phyloP scores from a whole-genome alignment of 768 basidiomycete genomes.

The Panus rudis region DNA sequence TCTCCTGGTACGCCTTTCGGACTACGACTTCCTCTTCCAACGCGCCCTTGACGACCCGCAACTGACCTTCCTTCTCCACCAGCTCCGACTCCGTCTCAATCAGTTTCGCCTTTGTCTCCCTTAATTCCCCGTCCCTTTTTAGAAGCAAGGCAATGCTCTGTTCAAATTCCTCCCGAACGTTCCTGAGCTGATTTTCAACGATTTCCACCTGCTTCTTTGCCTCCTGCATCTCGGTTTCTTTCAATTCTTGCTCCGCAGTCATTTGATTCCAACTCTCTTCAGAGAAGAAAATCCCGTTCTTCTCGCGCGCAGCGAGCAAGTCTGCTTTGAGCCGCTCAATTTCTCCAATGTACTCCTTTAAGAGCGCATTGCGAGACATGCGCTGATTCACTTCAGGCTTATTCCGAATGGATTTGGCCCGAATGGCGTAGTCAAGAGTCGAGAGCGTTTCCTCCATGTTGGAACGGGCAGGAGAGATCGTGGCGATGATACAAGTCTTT shows the following conservation, averaged over 20 bases:
- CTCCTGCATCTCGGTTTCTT: conserved; percentile 73
- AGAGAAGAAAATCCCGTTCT: conserved; percentile 93
- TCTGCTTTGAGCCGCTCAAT: conserved; percentile 92
- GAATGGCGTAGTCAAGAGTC: conserved; percentile 92
- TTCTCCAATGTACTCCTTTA: conserved; percentile 91
- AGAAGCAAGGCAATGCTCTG: conserved; percentile 75
- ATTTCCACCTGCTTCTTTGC: conserved; percentile 77
- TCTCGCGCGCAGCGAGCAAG: conserved; percentile 84
- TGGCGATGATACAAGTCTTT: conserved; percentile 97
- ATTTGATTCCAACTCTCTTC: conserved; percentile 88
- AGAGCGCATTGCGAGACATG: conserved; percentile 83
- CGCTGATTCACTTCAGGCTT: conserved; percentile 93
- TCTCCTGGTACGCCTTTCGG: conserved; percentile 68
- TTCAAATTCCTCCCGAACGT: conserved; percentile 85
- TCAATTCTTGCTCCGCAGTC: conserved; percentile 66
- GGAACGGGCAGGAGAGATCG: conserved; percentile 86
- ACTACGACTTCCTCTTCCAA: conserved; percentile 79
- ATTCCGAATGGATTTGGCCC: conserved; percentile 93
- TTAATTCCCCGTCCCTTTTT: conserved; percentile 71
- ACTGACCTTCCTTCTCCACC: conserved; percentile 44
- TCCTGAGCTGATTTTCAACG: conserved; percentile 73
- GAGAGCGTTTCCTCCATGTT: conserved; percentile 97
- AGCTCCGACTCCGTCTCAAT: conserved; percentile 46
- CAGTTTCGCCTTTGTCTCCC: conserved; percentile 49
- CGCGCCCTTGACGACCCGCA: conserved; percentile 49